phyloP scores from a whole-genome alignment of 1,284 basidiomycete genomes.

The Inonotus obliquus region DNA sequence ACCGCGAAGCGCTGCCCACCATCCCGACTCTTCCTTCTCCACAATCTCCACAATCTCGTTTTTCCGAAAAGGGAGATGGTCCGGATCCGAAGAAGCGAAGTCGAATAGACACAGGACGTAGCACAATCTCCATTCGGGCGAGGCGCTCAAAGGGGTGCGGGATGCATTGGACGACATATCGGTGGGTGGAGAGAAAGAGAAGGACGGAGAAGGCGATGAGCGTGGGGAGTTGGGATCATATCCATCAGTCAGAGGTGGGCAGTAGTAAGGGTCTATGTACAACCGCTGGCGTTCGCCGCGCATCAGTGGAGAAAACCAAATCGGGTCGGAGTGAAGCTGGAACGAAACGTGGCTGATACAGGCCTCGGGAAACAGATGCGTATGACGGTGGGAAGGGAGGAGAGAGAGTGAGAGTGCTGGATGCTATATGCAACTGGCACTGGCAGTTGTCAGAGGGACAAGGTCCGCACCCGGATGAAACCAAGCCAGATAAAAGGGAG shows the following conservation, averaged over 20 bases:
- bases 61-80: slow-evolving; percentile 56
- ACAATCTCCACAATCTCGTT: slow-evolving; percentile 65
- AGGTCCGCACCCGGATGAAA: not conserved
- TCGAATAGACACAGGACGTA: slow-evolving; percentile 63
- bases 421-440: not conserved
- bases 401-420: not conserved
- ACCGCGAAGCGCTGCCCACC: slow-evolving; percentile 72
- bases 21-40: slow-evolving; percentile 64
- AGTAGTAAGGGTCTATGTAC: slow-evolving; percentile 19
- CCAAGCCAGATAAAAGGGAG: not conserved
- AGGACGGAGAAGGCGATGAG: slow-evolving; percentile 14
- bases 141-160: slow-evolving; percentile 7
- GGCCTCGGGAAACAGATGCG: not conserved
- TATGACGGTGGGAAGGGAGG: not conserved
- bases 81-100: slow-evolving; percentile 54
- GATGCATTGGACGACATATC: slow-evolving; percentile 13
- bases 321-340: not conserved
- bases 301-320: not conserved
- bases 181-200: slow-evolving; percentile 14
- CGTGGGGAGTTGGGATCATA: slow-evolving; percentile 13
- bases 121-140: slow-evolving; percentile 30
- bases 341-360: not conserved
- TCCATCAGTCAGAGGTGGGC: slow-evolving; percentile 12
- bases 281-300: slow-evolving; percentile 12
- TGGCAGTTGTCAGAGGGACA: slow-evolving; percentile 4